Evolutionary conservation across 805 yeast genomes (phyloP), one percentile per base, ranked within the genome.

Genomic region (Myxozyma vanderwaltii): DNA sequence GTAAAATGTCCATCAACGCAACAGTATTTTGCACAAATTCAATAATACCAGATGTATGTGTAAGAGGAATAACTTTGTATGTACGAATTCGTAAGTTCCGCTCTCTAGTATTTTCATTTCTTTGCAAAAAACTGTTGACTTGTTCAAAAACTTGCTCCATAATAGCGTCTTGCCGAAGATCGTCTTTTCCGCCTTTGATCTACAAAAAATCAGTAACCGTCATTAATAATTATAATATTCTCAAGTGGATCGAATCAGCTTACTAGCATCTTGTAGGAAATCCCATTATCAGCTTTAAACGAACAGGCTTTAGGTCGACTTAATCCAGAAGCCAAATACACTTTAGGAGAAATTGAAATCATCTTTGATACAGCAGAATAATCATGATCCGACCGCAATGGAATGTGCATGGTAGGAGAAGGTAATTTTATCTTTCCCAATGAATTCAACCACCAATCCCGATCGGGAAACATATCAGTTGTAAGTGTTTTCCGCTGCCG

Each of bases 71-170:
- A 1, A 94, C 97, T 53, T 86, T 86, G 73, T 94, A 94, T 0
- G 97, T 91, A 50, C 96, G 75, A 0, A 94, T 81, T 2, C 81
- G 76, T 58, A 92, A 74, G 1, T 76, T 72, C n/a, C 91, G 72
- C 51, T 75, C 78, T 26, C 84, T 71, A 0, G 92, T 78, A 33
- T 81, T 82, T 53, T 78, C 78, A 68, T 88, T 84, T 24, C 75
- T 75, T 10, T 66, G 71, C 56, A 92, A 78, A 38, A 90, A 80
- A 13, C 77, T 73, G 68, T 91, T 91, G 15, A 91, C 96, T 68
- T 91, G 89, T 21, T 81, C 86, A 72, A 95, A 94, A 1, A 92
- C 98, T 70, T 94, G 98, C 71, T 92, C 95, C 99, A 94, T 95
- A 57, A 94, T 89, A 0, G 96, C 88, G 74, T 94, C 99, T 73